Evolutionary conservation across 208 protist genomes (phyloP), one percentile per base, ranked within the genome.

Genomic region (Entamoeba histolytica): DNA sequence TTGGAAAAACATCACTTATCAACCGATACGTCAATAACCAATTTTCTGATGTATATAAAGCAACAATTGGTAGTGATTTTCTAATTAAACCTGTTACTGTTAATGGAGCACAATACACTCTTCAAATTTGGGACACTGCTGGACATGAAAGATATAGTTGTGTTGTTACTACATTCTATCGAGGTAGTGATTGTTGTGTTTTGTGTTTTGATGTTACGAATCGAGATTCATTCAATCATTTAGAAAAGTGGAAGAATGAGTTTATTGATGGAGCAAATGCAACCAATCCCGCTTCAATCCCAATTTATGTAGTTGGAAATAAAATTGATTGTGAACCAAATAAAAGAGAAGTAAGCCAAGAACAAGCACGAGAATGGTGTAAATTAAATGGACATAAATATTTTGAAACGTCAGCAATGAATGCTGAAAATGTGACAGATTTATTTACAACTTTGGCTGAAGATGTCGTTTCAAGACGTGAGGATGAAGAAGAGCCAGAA

Each of bases 71-170:
- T n/a, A 47, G 31, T 49, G 87, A 91, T 44, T 92, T 92, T 61
- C 10, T 92, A 3, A 61, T 49, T 14, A 92, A 92, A 61, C 10
- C 47, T 1, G 49, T 92, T 5, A 35, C 47, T 14, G 28, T 92
- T 44, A 19, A 52, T 52, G 92, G 51, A 19, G 12, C 19, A 47
- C 19, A 14, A 3, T 69, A 69, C 55, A 69, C 55, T 69, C 55
- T 69, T 69, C 55, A 69, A 69, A 69, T 69, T 12, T 97, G 94
- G 94, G 96, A 96, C 78, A 97, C 96, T 55, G 97, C 97, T n/a
- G 98, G 98, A 15, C 98, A 99, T 96, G 99, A 99, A 96, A 97
- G 98, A n/a, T 99, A 99, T 95, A 98, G 99, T 94, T 97, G 96
- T 14, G 96, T 99, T 52, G 98, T 98, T 44, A 97, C 98, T 73